Evolutionary conservation across 306 rosid genomes (phyloP), one percentile per base, ranked within the genome.

Genomic region (Medicago lupulina): DNA sequence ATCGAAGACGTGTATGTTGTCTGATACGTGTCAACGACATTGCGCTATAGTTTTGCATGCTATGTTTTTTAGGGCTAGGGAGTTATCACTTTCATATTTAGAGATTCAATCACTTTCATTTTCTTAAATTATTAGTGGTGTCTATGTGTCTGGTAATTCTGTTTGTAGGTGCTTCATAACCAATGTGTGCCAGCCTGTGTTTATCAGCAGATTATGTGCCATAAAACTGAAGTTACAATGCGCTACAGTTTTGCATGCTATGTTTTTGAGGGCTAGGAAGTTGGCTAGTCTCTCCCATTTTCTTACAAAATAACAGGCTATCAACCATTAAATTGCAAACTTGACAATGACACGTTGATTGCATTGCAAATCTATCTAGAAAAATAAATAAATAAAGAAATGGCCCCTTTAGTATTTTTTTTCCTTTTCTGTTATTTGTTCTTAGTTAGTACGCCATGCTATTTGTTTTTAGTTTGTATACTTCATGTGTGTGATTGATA

Each of bases 391-490:
- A 44, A 28, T 28, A 3, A 81, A 57, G 31, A 34, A 34, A 34
- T 34, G 17, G 23, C 18, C 65, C 58, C 3, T 44, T 38, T 68
- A 5, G 49, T 8, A 36, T 21, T 36, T 5, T 36, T 5, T 28
- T 17, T 7, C 1, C 23, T 25, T 15, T 59, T 11, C 4, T 62
- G 25, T 6, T 73, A 15, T 62, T 44, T 43, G 34, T 43, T 55
- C 61, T 76, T 34, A 50, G 77, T 63, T 28, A 43, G 72, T 67
- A 54, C 9, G 38, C 28, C 31, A 19, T 67, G 46, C 5, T 73
- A 15, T 62, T 44, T 43, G 41, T 36, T 55, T 66, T 74, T 34
- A 50, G 77, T 58, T 28, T 50, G 75, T 67, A 54, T 18, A 36
- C 28, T 40, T 28, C 10, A 44, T 67, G 46, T 57, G 38, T 18